Evolutionary conservation across 148 eudicot species (phyloP).

Genomic region (Heliamphora exappendiculata): DNA sequence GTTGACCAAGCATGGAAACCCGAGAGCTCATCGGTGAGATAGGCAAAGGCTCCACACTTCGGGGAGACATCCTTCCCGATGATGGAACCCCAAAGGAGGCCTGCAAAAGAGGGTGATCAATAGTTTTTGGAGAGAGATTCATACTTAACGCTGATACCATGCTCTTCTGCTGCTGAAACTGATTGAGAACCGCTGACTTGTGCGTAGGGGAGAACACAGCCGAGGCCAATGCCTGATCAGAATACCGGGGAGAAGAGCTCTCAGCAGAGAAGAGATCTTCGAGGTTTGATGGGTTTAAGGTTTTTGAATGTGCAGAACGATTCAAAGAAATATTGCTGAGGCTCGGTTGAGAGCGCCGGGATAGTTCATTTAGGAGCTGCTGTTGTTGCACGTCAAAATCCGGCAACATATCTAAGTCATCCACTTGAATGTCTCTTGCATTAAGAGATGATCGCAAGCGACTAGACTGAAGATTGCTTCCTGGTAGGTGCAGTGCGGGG

Average conservation of each 20-base stretch:
- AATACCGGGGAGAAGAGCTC: constrained; percentile 48
- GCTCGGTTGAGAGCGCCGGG: constrained; percentile 29
- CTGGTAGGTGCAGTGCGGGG: constrained; percentile 58
- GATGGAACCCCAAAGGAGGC: constrained; percentile 31
- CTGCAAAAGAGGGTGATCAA: constrained; percentile 39
- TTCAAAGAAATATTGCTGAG: constrained; percentile 27
- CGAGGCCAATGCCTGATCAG: constrained; percentile 33
- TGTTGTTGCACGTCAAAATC: constrained; percentile 44
- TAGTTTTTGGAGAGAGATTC: constrained; percentile 43
- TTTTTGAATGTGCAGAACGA: constrained; percentile 38
- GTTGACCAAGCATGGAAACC: constrained; percentile 38
- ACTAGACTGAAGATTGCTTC: constrained; percentile 67
- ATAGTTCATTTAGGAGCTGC: constrained; percentile 41
- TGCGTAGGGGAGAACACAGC: constrained; percentile 60
- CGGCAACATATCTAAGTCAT: constrained; percentile 22
- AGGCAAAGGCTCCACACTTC: constrained; percentile 53
- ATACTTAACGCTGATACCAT: constrained; percentile 59
- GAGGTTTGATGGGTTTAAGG: constrained; percentile 49
- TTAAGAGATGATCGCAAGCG: constrained; percentile 58
- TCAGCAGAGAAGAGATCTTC: constrained; percentile 57
- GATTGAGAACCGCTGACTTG: constrained; percentile 49
- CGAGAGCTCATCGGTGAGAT: constrained; percentile 60
- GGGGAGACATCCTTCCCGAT: constrained; percentile 65
- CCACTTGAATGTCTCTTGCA: constrained; percentile 53
- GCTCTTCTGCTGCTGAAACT: constrained; percentile 60